A percentile compares a stretch with the other conserved stretches of the same genome.
Conservation (phyloP, 495 filamentous ascomycete genomes). For the Trichocladium antarcticum region DNA sequence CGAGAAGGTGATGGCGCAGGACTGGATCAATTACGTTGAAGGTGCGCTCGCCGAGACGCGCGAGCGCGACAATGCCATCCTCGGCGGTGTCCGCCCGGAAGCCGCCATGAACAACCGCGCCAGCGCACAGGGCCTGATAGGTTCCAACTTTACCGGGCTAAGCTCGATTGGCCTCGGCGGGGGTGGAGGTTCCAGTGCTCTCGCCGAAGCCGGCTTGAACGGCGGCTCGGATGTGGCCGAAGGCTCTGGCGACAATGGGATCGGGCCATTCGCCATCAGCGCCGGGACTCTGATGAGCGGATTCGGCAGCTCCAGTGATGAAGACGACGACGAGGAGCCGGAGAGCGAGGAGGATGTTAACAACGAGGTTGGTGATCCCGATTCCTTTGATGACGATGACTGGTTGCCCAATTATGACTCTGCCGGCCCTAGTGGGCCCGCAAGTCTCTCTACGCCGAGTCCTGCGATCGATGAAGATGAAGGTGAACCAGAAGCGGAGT, state of each 20-base stretch:
- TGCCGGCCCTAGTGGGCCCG: constrained; percentile 1
- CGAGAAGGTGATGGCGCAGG: constrained; percentile 72
- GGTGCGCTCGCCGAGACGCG: constrained; percentile 85
- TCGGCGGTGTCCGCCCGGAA: constrained; percentile 92
- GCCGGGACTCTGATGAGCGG: constrained; percentile 69
- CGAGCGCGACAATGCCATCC: constrained; percentile 93
- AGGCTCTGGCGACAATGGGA: constrained; percentile 50
- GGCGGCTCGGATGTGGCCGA: constrained; percentile 66
- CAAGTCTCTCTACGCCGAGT: neutral
- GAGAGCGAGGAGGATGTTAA: constrained; percentile 61
- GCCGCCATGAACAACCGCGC: constrained; percentile 50
- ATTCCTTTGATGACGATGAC: constrained; percentile 1
- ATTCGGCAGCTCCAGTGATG: constrained; percentile 92
- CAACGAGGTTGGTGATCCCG: constrained; percentile 38
- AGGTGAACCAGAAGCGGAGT: neutral
- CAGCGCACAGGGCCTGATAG: constrained; percentile 22
- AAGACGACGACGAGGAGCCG: constrained; percentile 92
- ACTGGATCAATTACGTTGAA: constrained; percentile 95
- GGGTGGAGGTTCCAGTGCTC: constrained; percentile 52
- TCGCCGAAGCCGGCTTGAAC: constrained; percentile 63
- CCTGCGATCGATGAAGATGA: neutral
- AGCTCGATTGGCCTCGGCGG: constrained; percentile 32
- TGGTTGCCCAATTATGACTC: neutral
- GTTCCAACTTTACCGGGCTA: constrained; percentile 37
- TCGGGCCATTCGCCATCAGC: constrained; percentile 56